A percentile compares a stretch with the other conserved stretches of the same genome.
Evolutionary conservation across 345 rosid genomes (phyloP).

Genomic region (Hibiscus syriacus): DNA sequence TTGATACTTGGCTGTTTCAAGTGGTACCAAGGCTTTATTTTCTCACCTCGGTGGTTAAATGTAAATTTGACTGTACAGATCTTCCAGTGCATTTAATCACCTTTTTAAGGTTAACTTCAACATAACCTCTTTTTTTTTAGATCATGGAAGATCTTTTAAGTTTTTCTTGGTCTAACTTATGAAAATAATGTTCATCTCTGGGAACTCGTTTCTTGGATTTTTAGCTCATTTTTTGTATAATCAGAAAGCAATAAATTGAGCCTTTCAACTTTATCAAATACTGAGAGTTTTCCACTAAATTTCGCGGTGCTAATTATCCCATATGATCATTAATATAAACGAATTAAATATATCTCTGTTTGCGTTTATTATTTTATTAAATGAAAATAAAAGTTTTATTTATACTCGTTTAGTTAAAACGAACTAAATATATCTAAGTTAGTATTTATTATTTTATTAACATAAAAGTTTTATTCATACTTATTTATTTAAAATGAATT

Average conservation of each 20-base stretch:
- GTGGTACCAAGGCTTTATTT: constrained; percentile 7
- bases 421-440: no score
- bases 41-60: constrained; percentile 7
- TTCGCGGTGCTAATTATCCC: no score
- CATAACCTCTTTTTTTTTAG: neutral
- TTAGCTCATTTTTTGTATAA: neutral
- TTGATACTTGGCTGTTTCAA: neutral
- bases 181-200: neutral
- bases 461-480: no score
- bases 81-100: constrained; percentile 22
- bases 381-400: no score
- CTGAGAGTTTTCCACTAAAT: neutral
- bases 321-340: no score
- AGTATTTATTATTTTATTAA: no score
- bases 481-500: no score
- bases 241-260: neutral
- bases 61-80: constrained; percentile 37
- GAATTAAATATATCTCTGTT: no score
- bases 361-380: no score
- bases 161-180: neutral
- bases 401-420: no score
- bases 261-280: neutral
- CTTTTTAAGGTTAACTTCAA: neutral
- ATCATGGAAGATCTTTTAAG: neutral
- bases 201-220: neutral